Evolutionary conservation across 169 alveolate species (phyloP), one percentile per base, ranked within the genome.

Genomic region (Plasmodium gaboni): DNA sequence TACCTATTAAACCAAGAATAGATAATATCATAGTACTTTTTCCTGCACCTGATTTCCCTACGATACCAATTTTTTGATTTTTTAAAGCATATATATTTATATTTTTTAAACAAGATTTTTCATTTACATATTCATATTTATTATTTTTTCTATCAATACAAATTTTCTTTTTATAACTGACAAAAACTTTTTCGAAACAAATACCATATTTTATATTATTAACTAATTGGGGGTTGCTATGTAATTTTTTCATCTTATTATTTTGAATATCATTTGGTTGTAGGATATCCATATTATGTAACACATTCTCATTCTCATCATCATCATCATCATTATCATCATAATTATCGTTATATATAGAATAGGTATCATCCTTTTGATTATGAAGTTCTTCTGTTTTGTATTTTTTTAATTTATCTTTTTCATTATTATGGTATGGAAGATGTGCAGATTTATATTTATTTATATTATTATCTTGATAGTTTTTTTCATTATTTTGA

Each of bases 41-140:
- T 1, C 95, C 95, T 63, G 94, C 83, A 0, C 95, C 95, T 19
- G 95, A 72, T 72, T 87, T 92, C 0, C 95, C 95, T 8, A 92
- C 91, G 17, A 92, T 88, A 12, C 95, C 95, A n/a, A 92, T 87
- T 3, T 92, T 92, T 32, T 92, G 94, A 68, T 73, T 76, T 59
- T 91, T 90, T 8, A 90, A 83, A 2, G 95, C 95, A 67, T 76
- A 88, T 22, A 86, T 61, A 74, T 92, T 92, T n/a, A 92, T 88
- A 32, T 92, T 80, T 17, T 67, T 22, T 15, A 92, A 70, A n/a
- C 93, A 86, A 0, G 94, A 88, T 7, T 91, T 61, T 44, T 86
- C 92, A 65, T 86, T 59, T 22, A 71, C 86, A 73, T 86, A 86
- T 53, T 72, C 17, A 22, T 86, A 86, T 2, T 38, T 24, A 67